Base-by-base conservation (phyloP, 2,329 filamentous ascomycete genomes). In the Epichloe typhina region DNA sequence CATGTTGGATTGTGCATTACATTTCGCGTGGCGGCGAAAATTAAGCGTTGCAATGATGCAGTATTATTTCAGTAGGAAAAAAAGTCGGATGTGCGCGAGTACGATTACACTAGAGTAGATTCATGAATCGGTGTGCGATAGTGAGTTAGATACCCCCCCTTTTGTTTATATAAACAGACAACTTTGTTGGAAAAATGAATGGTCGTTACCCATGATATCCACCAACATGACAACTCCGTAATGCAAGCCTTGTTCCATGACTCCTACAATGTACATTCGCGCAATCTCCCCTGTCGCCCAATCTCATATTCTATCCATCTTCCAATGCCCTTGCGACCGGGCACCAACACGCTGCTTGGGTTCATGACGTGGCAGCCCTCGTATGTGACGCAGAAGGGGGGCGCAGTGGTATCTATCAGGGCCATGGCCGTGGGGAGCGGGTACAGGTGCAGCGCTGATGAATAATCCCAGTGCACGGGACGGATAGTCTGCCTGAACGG, bases 291-390 rank as follows among this genome's bases (percentile, higher is more conserved):
- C 51, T 76, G 73, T 47, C 72, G 76, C 26, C 80, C 75, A 42
- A 87, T 66, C 66, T 86, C 85, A 70, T 91, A 97, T 69, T 97
- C 93, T 1, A 91, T 75, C 91, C 93, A 97, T 55, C 83, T 76
- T 5, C 82, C 86, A 6, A 83, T 79, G 4, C 82, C 81, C 55
- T 80, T 78, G 49, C 82, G 75, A 0, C 83, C 84, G 0, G 79
- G 72, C 0, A 87, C 82, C 23, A 94, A 75, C 47, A 98, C 67
- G 46, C 77, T 75, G 5, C 89, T 88, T 0, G 93, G 90, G 64
- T 98, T 98, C 78, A 98, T 83, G 36, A 96, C 90, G 69, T 93
- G 87, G 62, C 93, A 97, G 0, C 90, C 91, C 66, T 95, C 91
- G 62, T 97, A 97, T 13, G 87, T 95, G 56, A 96, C 73, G 50